phyloP scores from a whole-genome alignment of 768 basidiomycete species.

The Kwoniella botswanensis region DNA sequence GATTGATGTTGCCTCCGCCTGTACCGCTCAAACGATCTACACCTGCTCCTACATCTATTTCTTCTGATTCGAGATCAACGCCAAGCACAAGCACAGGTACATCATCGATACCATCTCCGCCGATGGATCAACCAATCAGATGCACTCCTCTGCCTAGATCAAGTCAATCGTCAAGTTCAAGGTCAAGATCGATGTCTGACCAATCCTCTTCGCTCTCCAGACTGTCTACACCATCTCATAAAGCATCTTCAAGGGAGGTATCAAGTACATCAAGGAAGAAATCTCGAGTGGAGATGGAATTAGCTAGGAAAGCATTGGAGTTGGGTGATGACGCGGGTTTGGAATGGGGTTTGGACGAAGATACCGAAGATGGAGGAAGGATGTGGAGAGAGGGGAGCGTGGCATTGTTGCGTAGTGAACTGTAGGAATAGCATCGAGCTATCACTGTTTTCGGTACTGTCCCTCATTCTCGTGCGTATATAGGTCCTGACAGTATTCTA shows the following conservation, averaged over 20 bases:
- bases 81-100: neutral
- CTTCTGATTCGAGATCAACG: neutral
- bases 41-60: neutral
- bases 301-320: constrained; percentile 30
- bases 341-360: constrained; percentile 51
- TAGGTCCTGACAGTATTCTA: no score
- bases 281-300: constrained; percentile 22
- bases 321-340: constrained; percentile 39
- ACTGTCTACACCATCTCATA: constrained; percentile 1
- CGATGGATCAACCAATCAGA: neutral
- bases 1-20: constrained; percentile 45
- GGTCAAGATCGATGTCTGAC: neutral
- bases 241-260: neutral
- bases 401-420: constrained; percentile 17
- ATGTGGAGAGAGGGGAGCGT: constrained; percentile 43
- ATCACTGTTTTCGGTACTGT: no score
- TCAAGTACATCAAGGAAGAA: constrained; percentile 20
- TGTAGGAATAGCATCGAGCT: neutral
- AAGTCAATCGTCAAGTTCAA: neutral
- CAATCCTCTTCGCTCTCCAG: neutral
- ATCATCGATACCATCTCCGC: neutral
- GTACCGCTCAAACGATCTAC: constrained; percentile 26
- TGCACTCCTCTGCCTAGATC: neutral
- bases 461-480: no score
- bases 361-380: constrained; percentile 41